These are phyloP conservation scores for Immersiporthe knoxdaviesiana DNA, from an alignment of 2,329 filamentous ascomycete species.

Conservation along the genomic window DNA sequence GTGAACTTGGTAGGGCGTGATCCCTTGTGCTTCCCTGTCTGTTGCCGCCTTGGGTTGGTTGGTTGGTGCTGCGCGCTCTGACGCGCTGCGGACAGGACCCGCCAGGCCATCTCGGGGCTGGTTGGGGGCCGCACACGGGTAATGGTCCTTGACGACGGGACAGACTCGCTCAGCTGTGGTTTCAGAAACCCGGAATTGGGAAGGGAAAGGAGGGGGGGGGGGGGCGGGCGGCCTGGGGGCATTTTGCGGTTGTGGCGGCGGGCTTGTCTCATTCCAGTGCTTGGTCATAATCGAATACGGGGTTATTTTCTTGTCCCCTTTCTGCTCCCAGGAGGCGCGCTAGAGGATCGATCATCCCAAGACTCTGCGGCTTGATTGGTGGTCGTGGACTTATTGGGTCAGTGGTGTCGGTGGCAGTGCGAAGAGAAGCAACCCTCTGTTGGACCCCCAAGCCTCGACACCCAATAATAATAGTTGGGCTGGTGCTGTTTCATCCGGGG, in stretches of 20 bases:
- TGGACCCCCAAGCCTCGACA: background rate
- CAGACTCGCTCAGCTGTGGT: background rate
- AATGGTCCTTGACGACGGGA: background rate
- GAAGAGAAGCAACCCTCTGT: background rate
- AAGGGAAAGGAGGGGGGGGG: too few relatives aligned
- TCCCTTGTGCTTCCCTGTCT: background rate
- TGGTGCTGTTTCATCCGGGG: background rate
- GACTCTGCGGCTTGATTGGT: background rate
- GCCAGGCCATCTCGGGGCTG: background rate
- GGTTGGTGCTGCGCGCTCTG: constrained; percentile 1
- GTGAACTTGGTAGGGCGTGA: background rate
- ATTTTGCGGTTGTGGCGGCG: background rate
- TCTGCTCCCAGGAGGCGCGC: too few relatives aligned
- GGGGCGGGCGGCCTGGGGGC: too few relatives aligned
- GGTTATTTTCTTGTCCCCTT: background rate
- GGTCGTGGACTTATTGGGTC: background rate
- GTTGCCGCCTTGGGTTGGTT: background rate
- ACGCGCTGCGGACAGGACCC: background rate
- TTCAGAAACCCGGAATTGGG: background rate
- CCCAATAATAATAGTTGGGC: background rate
- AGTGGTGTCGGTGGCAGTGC: background rate
- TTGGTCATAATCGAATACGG: background rate
- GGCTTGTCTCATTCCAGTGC: background rate
- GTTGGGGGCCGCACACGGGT: background rate
- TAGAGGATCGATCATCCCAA: background rate